Evolutionary conservation across 495 filamentous ascomycete species (phyloP), one percentile per base, ranked within the genome.

Genomic region (Penicillium macrosclerotiorum): DNA sequence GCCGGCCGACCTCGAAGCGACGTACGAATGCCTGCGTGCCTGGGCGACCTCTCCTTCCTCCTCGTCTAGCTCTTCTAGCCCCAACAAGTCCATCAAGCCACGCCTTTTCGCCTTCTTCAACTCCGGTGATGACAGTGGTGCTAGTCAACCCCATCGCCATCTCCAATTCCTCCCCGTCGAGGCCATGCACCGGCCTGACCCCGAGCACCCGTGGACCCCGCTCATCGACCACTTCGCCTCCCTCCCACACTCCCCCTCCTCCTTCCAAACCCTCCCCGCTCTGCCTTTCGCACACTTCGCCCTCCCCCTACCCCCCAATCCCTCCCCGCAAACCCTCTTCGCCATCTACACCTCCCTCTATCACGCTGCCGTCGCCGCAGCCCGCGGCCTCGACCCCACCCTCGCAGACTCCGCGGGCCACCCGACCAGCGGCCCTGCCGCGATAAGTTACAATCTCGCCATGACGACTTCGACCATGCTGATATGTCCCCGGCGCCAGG

Each of bases 41-140:
- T 94, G 88, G 74, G 63, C 62, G 18, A 25, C 45, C 6, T 36
- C 34, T 4, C 16, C 8, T 1, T 19, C 37, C 5, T 9, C 24
- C 38, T 25, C 38, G 0, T 5, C n/a, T 9, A 18, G 8, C 37
- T 14, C 6, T n/a, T 5, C 31, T n/a, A 17, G 16, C 16, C 9
- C 22, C 36, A 12, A 8, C 5, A 27, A 8, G 14, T 1, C 14
- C 30, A 44, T 7, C 8, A 5, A 26, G n/a, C 48, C 41, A 29
- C 52, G 63, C 37, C 64, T 94, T 1, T 91, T 84, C 55, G 86
- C 82, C 9, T 94, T 93, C 64, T 94, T 90, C 73, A 94, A 94
- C 55, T 88, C 83, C 20, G 89, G 89, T 8, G 65, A 76, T 1
- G 73, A 84, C 37, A 88, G 82, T n/a, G 89, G 89, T 0, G 86